Conservation (phyloP, 2,329 filamentous ascomycete species). For the Phyllosticta citribraziliensis region DNA sequence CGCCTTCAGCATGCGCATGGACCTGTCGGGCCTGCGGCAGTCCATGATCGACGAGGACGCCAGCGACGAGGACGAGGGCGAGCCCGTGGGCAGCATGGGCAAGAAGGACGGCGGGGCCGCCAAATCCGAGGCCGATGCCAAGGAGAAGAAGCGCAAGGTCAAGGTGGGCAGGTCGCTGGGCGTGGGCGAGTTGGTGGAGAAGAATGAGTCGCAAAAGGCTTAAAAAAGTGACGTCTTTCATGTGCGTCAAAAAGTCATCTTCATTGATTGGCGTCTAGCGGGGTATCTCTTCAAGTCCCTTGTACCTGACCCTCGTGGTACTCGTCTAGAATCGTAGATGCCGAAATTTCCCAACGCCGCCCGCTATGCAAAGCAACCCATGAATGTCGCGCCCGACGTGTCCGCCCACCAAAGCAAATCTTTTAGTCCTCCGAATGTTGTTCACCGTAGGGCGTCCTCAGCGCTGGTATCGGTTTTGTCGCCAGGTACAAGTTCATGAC, state of each 20-base stretch:
- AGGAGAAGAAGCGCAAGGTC: conserved; percentile 51
- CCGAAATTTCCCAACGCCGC: not conserved
- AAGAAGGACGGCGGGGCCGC: conserved; percentile 20
- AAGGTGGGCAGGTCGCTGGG: conserved; percentile 74
- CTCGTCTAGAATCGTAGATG: not conserved
- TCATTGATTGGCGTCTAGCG: not conserved
- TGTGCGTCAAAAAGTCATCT: not conserved
- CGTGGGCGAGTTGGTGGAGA: conserved; percentile 66
- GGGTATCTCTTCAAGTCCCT: not conserved
- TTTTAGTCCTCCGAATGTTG: not conserved
- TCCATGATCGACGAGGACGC: conserved; percentile 38
- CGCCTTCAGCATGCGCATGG: conserved; percentile 86
- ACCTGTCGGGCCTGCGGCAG: conserved; percentile 52
- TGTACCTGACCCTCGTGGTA: not conserved
- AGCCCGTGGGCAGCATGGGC: conserved; percentile 25
- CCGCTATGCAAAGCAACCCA: not conserved
- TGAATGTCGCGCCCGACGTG: not conserved
- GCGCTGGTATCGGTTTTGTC: conserved; percentile 42
- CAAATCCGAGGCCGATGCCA: conserved; percentile 34
- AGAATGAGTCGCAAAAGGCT: conserved; percentile 40
- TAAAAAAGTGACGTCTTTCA: not conserved
- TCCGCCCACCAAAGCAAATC: not conserved
- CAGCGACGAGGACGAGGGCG: conserved; percentile 28
- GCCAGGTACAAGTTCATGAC: conserved; percentile 55
- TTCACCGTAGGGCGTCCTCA: conserved; percentile 39